Evolutionary conservation across 164 flowering plant species (phyloP).

Genomic region (Liquidambar formosana): DNA sequence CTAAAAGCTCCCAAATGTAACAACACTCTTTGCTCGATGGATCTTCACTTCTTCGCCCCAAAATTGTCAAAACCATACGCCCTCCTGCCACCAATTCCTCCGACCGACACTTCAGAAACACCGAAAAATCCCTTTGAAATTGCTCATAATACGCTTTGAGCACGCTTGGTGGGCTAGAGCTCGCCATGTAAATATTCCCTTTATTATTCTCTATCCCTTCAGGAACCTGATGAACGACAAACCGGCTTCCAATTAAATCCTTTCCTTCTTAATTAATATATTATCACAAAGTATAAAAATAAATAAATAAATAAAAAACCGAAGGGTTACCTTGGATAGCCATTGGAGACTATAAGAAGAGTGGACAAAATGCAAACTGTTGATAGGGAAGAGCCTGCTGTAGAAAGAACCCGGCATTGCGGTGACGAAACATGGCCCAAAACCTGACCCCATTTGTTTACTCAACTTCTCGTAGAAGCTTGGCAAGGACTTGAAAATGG

Average conservation of each 20-base stretch:
- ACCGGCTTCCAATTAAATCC: too few relatives aligned
- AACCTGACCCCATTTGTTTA: conserved; percentile 20
- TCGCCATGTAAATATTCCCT: conserved; percentile 44
- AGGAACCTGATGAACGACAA: conserved; percentile 47
- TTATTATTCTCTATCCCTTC: conserved; percentile 41
- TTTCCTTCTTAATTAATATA: too few relatives aligned
- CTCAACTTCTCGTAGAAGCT: not conserved
- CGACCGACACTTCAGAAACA: conserved; percentile 45
- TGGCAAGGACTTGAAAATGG: conserved; percentile 41
- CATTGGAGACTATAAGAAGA: conserved; percentile 66
- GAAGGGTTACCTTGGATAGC: conserved; percentile 57
- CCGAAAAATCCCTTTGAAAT: conserved; percentile 45
- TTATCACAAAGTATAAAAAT: not conserved
- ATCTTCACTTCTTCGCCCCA: conserved; percentile 45
- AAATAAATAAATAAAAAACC: not conserved
- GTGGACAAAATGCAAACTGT: conserved; percentile 54
- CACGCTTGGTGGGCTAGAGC: conserved; percentile 40
- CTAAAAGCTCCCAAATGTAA: conserved; percentile 39
- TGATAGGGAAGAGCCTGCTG: conserved; percentile 50
- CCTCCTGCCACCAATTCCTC: conserved; percentile 53
- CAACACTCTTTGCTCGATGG: conserved; percentile 36
- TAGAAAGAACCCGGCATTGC: conserved; percentile 69
- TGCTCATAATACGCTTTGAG: conserved; percentile 44
- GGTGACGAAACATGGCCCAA: conserved; percentile 38
- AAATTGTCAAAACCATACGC: conserved; percentile 47